A percentile compares a stretch with the other conserved stretches of the same genome.
These are phyloP conservation scores for Gastrolobium bilobum DNA, from an alignment of 306 rosid genomes.

Conservation along the genomic window DNA sequence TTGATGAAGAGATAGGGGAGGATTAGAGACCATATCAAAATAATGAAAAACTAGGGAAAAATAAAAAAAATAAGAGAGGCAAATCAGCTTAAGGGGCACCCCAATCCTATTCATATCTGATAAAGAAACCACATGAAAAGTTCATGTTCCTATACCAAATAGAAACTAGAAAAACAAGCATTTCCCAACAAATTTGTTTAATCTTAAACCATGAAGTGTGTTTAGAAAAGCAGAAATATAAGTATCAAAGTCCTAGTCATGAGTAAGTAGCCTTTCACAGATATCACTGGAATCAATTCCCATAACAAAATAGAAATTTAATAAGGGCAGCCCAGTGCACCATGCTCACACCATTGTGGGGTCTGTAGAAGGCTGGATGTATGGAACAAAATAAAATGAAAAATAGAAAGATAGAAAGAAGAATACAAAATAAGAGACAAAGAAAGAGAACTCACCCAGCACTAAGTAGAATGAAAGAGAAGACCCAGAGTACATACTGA, in stretches of 20 bases:
- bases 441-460: conserved; percentile 52
- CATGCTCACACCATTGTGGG: neutral
- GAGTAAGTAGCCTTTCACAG: neutral
- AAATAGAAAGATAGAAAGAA: neutral
- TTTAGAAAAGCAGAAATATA: conserved; percentile 19
- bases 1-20: neutral
- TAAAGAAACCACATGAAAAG: neutral
- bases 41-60: neutral
- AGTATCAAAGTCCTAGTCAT: conserved; percentile 14
- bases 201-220: neutral
- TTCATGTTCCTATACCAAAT: neutral
- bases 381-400: neutral
- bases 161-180: neutral
- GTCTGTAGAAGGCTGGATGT: neutral
- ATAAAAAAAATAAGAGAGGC: neutral
- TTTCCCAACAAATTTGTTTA: neutral
- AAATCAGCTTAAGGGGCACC: neutral
- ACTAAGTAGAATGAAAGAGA: conserved; percentile 54
- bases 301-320: neutral
- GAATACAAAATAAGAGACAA: neutral
- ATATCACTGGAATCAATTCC: neutral
- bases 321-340: neutral
- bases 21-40: neutral
- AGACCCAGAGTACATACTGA: conserved; percentile 59
- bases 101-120: neutral